Percentiles rank a stretch among this genome's conserved stretches.
phyloP scores from a whole-genome alignment of 495 filamentous ascomycete species.

The Cryomyces minteri region DNA sequence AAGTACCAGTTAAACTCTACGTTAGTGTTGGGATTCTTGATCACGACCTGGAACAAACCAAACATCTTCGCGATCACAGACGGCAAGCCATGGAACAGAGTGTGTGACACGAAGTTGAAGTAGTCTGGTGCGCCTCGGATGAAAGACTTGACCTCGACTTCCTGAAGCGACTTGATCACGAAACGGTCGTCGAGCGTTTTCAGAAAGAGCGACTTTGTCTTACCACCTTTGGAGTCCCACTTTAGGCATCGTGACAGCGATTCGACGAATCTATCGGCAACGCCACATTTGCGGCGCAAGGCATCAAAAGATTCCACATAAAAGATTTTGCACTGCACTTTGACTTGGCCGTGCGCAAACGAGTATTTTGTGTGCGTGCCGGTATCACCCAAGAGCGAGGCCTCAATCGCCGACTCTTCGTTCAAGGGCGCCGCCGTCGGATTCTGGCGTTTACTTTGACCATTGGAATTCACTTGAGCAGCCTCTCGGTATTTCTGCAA shows the following conservation, averaged over 20 bases:
- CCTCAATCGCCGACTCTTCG: slow-evolving; percentile 19
- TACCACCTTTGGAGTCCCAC: slow-evolving; percentile 97
- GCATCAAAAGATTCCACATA: slow-evolving; percentile 97
- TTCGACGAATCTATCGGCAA: slow-evolving; percentile 84
- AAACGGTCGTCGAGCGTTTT: slow-evolving; percentile 93
- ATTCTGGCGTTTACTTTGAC: neutral
- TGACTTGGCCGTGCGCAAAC: slow-evolving; percentile 76
- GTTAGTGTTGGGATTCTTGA: slow-evolving; percentile 84
- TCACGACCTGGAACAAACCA: slow-evolving; percentile 91
- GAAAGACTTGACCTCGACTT: slow-evolving; percentile 85
- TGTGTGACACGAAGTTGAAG: slow-evolving; percentile 92
- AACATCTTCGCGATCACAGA: slow-evolving; percentile 99
- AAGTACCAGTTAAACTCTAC: slow-evolving; percentile 91
- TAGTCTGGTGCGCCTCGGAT: slow-evolving; percentile 89
- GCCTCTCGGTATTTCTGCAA: slow-evolving; percentile 50
- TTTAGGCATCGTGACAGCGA: slow-evolving; percentile 87
- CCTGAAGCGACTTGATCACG: slow-evolving; percentile 74
- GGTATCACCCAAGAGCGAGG: slow-evolving; percentile 51
- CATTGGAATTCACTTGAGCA: slow-evolving; percentile 16
- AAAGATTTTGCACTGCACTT: slow-evolving; percentile 95
- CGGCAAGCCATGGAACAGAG: slow-evolving; percentile 86
- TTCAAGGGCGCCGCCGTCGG: neutral
- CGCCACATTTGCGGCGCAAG: slow-evolving; percentile 76
- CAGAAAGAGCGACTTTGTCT: slow-evolving; percentile 94
- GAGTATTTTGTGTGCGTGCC: slow-evolving; percentile 90